A percentile compares a stretch with the other conserved stretches of the same genome.
Conservation (phyloP, 2,329 filamentous ascomycete genomes). For the Stromatinia cepivora region DNA sequence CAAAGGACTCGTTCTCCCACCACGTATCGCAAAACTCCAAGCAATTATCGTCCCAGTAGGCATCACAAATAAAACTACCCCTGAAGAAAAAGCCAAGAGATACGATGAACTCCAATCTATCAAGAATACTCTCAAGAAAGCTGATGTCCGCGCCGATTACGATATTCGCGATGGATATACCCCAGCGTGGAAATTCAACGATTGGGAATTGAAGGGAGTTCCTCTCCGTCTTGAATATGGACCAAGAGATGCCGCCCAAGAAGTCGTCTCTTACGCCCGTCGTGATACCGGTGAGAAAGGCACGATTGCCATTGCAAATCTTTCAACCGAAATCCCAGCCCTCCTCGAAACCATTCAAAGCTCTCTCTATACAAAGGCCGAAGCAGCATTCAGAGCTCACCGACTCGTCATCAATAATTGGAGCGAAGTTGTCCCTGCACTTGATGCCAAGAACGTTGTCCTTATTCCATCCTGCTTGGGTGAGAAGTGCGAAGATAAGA, state of each 20-base stretch:
- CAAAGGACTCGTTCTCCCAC: conserved; percentile 90
- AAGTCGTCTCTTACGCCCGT: conserved; percentile 80
- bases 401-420: conserved; percentile 80
- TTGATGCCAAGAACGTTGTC: conserved; percentile 90
- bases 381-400: conserved; percentile 76
- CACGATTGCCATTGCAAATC: conserved; percentile 71
- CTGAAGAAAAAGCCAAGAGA: conserved; percentile 76
- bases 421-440: conserved; percentile 85
- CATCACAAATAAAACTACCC: conserved; percentile 80
- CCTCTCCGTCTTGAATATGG: conserved; percentile 94
- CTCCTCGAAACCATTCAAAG: conserved; percentile 88
- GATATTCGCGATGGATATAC: conserved; percentile 89
- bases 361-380: conserved; percentile 74
- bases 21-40: conserved; percentile 83
- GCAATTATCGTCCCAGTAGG: conserved; percentile 88
- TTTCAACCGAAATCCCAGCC: conserved; percentile 71
- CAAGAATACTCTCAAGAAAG: conserved; percentile 65
- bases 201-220: conserved; percentile 96
- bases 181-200: conserved; percentile 97
- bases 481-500: conserved; percentile 82
- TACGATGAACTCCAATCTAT: conserved; percentile 75
- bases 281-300: conserved; percentile 86
- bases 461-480: conserved; percentile 88
- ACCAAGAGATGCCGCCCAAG: conserved; percentile 86
- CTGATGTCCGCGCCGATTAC: conserved; percentile 73